phyloP scores from a whole-genome alignment of 176 grass and related monocot genomes.

The Zoysia japonica region DNA sequence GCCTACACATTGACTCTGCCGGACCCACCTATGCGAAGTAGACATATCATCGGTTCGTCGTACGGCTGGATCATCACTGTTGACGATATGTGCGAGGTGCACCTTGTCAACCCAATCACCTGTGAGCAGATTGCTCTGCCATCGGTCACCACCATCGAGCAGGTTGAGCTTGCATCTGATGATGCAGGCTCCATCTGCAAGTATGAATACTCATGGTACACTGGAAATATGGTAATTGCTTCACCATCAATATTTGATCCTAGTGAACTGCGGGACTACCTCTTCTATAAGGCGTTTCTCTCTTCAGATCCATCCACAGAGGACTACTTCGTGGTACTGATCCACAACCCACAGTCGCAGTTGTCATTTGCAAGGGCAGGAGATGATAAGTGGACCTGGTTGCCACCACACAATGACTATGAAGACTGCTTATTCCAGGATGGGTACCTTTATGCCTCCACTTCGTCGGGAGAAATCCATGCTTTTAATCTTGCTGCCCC shows the following conservation, averaged over 20 bases:
- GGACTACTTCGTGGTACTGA: neutral
- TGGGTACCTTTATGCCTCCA: neutral
- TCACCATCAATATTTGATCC: neutral
- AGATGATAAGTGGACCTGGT: neutral
- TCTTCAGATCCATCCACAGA: neutral
- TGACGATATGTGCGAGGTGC: neutral
- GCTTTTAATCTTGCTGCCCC: neutral
- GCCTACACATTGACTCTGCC: neutral
- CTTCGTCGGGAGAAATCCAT: neutral
- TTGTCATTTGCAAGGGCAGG: neutral
- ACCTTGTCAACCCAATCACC: neutral
- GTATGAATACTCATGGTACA: neutral
- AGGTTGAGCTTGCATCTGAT: neutral
- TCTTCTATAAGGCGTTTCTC: neutral
- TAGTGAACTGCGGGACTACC: neutral
- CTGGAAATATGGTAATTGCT: neutral
- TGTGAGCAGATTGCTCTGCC: neutral
- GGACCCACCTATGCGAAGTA: neutral
- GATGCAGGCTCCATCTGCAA: neutral
- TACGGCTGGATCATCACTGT: neutral
- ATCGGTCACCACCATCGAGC: neutral
- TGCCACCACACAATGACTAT: neutral
- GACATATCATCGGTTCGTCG: neutral
- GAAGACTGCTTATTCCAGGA: neutral
- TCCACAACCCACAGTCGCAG: neutral